Percentiles rank a stretch among this genome's conserved stretches.
Evolutionary conservation across 148 eudicot species (phyloP).

Genomic region (Heliamphora exappendiculata): DNA sequence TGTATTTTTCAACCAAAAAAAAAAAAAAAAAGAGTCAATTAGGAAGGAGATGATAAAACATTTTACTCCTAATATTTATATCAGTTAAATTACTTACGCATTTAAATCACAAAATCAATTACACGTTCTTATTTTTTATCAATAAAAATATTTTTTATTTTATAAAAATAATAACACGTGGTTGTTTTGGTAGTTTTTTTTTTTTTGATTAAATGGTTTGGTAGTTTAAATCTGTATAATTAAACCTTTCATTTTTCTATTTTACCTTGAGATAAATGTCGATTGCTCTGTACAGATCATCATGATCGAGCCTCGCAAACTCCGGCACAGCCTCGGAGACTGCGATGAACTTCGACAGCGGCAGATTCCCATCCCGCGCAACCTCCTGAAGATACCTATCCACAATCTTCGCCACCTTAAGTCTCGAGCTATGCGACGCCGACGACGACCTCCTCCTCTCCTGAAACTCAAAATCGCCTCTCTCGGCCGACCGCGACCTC

Average conservation of each 20-base stretch:
- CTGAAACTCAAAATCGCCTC: conserved; percentile 48
- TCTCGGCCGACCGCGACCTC: conserved; percentile 70
- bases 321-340: conserved; percentile 63
- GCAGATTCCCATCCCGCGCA: conserved; percentile 47
- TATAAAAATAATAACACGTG: too few species aligned
- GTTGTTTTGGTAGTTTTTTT: too few species aligned
- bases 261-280: conserved; percentile 73
- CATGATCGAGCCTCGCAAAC: conserved; percentile 63
- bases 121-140: too few species aligned
- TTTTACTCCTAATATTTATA: too few species aligned
- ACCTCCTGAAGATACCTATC: conserved; percentile 65
- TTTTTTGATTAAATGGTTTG: too few species aligned
- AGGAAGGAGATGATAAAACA: too few species aligned
- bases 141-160: too few species aligned
- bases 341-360: conserved; percentile 49
- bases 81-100: too few species aligned
- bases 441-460: conserved; percentile 79
- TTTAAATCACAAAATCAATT: too few species aligned
- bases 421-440: conserved; percentile 58
- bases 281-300: conserved; percentile 74
- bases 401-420: conserved; percentile 66
- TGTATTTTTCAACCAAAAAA: too few species aligned
- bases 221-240: too few species aligned
- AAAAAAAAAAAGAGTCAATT: too few species aligned
- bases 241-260: neutral